Conservation (phyloP, 108 stramenopile genomes). For the Pseudonitzschia delicatissima region DNA sequence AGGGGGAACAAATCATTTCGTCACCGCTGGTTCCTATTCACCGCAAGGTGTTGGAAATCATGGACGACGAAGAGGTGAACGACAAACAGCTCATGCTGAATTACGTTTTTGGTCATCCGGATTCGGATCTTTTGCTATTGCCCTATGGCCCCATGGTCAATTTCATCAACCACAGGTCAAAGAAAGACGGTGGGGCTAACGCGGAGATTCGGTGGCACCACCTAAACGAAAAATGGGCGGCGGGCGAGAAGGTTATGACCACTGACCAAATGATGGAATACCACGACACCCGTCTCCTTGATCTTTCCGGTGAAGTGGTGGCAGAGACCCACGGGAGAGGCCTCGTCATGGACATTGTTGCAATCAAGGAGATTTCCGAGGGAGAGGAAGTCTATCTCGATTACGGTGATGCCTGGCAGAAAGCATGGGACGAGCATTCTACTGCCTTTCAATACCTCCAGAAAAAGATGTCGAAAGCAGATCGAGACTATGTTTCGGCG, state of each 20-base stretch:
- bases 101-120: constrained; percentile 52
- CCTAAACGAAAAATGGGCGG: background rate
- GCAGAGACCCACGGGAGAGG: constrained; percentile 26
- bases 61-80: background rate
- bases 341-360: constrained; percentile 51
- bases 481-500: background rate
- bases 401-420: constrained; percentile 48
- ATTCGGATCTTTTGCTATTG: constrained; percentile 51
- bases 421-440: background rate
- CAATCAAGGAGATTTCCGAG: constrained; percentile 32
- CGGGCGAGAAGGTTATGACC: background rate
- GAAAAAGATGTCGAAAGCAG: background rate
- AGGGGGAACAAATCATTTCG: constrained; percentile 24
- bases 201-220: constrained; percentile 21
- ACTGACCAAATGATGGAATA: constrained; percentile 6
- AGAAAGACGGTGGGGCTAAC: constrained; percentile 20
- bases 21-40: constrained; percentile 39
- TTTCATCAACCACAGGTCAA: constrained; percentile 16
- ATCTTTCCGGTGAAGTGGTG: background rate
- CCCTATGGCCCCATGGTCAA: constrained; percentile 44
- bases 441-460: background rate
- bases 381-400: constrained; percentile 57
- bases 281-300: constrained; percentile 24
- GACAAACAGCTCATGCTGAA: constrained; percentile 45
- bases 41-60: constrained; percentile 24